These are phyloP conservation scores for Ophiosphaerella narmari DNA, from an alignment of 2,329 filamentous ascomycete genomes.

Conservation along the genomic window DNA sequence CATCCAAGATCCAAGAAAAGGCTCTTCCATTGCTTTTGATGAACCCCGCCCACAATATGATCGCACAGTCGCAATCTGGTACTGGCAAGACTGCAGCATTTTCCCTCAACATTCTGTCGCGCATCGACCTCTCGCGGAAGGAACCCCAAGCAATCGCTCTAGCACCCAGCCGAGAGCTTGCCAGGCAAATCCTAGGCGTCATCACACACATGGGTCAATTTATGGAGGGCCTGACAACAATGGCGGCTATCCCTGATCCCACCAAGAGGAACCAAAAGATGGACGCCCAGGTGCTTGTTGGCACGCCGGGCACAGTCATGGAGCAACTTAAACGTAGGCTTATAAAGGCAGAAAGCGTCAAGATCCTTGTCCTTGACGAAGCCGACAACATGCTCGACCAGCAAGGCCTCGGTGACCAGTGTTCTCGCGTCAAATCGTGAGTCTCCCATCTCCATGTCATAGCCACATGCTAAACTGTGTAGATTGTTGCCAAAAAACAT, in stretches of 20 bases:
- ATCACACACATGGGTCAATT: constrained; percentile 83
- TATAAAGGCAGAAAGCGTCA: constrained; percentile 73
- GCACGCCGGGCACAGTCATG: constrained; percentile 90
- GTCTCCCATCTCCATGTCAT: constrained; percentile 33
- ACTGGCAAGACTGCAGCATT: constrained; percentile 98
- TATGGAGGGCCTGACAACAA: constrained; percentile 73
- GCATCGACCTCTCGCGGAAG: constrained; percentile 73
- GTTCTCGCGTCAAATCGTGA: constrained; percentile 83
- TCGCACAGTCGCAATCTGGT: constrained; percentile 98
- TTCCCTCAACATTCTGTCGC: constrained; percentile 86
- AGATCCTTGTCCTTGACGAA: constrained; percentile 89
- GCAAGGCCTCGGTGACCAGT: constrained; percentile 94
- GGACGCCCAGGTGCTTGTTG: constrained; percentile 80
- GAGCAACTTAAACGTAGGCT: constrained; percentile 80
- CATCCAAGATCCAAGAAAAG: constrained; percentile 96
- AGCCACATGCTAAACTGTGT: constrained; percentile 37
- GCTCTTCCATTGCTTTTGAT: constrained; percentile 86
- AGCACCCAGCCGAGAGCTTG: constrained; percentile 91
- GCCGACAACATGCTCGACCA: constrained; percentile 99
- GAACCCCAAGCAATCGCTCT: constrained; percentile 85
- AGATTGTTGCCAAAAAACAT: constrained; percentile 74
- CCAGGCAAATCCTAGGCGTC: constrained; percentile 89
- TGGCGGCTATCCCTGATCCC: constrained; percentile 80
- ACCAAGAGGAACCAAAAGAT: constrained; percentile 71
- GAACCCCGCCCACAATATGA: constrained; percentile 89